phyloP scores from a whole-genome alignment of 139 green algal genomes.

The Picochlorum sp. region DNA sequence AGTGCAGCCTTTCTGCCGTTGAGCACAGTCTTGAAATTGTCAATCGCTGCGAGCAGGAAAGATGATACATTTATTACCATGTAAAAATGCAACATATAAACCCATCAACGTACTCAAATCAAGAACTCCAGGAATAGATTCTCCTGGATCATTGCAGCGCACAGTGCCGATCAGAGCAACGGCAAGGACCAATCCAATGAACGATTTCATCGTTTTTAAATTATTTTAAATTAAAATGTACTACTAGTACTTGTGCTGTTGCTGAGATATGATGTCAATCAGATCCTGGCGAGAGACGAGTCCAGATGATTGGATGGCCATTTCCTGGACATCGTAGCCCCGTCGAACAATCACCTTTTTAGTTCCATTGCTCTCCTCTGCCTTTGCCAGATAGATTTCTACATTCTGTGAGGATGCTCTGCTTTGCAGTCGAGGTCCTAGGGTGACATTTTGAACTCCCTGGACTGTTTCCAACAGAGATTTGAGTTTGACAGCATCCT shows the following conservation, averaged over 20 bases:
- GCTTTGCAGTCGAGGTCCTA: constrained; percentile 26
- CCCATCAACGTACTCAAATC: constrained; percentile 13
- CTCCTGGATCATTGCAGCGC: not conserved
- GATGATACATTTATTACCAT: not conserved
- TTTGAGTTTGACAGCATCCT: constrained; percentile 16
- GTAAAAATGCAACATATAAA: not conserved
- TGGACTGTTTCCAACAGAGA: not conserved
- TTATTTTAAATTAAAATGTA: constrained; percentile 3
- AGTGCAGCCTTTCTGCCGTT: constrained; percentile 55
- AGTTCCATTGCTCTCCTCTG: not conserved
- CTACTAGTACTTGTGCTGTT: not conserved
- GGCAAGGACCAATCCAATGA: not conserved
- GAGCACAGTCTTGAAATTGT: constrained; percentile 56
- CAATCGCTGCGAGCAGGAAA: constrained; percentile 33
- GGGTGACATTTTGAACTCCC: not conserved
- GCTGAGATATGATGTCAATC: not conserved
- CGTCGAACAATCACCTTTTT: constrained; percentile 21
- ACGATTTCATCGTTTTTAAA: not conserved
- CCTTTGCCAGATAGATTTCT: constrained; percentile 18
- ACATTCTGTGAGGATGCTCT: constrained; percentile 19
- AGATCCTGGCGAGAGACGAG: too few species aligned
- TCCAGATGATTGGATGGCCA: not conserved
- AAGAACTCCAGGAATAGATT: constrained; percentile 6
- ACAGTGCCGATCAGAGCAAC: not conserved
- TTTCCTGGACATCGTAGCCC: constrained; percentile 21